These are phyloP conservation scores for Vigna reflexopilosa DNA, from an alignment of 306 rosid genomes.

Conservation along the genomic window DNA sequence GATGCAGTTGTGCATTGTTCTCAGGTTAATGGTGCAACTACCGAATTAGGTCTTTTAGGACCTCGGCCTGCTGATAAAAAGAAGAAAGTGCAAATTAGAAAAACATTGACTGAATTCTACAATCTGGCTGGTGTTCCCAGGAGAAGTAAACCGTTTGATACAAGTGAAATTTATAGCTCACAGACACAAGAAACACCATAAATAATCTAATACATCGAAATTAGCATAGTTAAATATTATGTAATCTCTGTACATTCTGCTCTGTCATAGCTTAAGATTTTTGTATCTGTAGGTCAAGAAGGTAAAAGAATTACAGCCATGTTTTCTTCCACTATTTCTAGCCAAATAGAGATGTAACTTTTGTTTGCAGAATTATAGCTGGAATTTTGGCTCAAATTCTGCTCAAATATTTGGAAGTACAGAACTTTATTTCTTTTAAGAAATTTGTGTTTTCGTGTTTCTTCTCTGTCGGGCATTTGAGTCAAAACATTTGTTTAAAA, in stretches of 20 bases:
- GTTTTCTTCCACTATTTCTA: constrained; percentile 28
- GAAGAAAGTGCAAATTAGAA: constrained; percentile 48
- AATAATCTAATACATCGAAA: constrained; percentile 39
- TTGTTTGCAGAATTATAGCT: constrained; percentile 2
- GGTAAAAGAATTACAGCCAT: constrained; percentile 30
- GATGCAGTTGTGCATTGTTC: constrained; percentile 72
- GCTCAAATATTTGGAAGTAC: constrained; percentile 14
- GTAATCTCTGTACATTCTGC: constrained; percentile 48
- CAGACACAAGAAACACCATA: constrained; percentile 25
- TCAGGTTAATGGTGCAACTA: constrained; percentile 56
- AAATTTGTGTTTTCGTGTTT: not conserved
- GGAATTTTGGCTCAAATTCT: constrained; percentile 25
- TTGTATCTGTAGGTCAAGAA: constrained; percentile 31
- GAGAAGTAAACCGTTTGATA: constrained; percentile 54
- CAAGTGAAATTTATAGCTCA: constrained; percentile 48
- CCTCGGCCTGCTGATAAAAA: constrained; percentile 69
- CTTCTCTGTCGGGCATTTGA: not conserved
- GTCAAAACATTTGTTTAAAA: not conserved
- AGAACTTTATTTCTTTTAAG: not conserved
- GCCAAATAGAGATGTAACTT: constrained; percentile 32
- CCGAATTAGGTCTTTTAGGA: constrained; percentile 66
- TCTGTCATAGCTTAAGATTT: constrained; percentile 25
- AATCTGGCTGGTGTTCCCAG: constrained; percentile 50
- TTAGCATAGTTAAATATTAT: constrained; percentile 40
- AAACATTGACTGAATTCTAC: constrained; percentile 51